Base-by-base conservation (phyloP, 805 yeast genomes). In the Maudiozyma saulgeensis region DNA sequence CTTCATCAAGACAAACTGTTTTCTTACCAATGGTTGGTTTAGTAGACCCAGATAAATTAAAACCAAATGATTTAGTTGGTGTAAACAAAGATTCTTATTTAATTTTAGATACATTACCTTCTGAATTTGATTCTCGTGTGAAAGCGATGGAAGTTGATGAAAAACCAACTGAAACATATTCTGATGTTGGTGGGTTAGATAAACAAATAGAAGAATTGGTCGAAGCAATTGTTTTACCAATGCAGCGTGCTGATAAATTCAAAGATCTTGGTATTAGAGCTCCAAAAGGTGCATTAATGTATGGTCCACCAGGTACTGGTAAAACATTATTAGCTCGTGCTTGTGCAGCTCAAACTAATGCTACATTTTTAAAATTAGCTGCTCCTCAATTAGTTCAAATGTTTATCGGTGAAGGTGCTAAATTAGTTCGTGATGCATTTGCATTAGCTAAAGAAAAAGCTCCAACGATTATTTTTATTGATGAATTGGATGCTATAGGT, bases 301-400 rank as follows among this genome's bases (percentile, higher is more conserved):
- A 93, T 66, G 99, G 99, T 37, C 98, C 99, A 8, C 99, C 99
- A 48, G 99, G 99, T 68, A 93, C 99, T 1, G 99, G 99, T 68
- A 93, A 93, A 70, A 93, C 99, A 1, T 74, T 93, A 53, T 76
- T 93, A 57, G 99, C 99, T 9, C 82, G 96, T 67, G 99, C 99
- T 1, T 95, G 97, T 72, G 99, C 99, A 23, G 96, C 97, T 48
- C 98, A 93, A 68, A 87, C 98, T 0, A 89, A 90, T 68, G 99
- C 99, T 15, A 93, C 99, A 0, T 93, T 93, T 67, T 76, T 93
- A 65, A 87, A 95, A 65, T 78, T 93, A 49, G 98, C 97, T 1
- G 99, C 98, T 37, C 96, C 99, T 8, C 99, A 93, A 69, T 80
- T 93, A 56, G 97, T 93, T 49, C 99, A 93, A 67, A 93, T 93